Conservation (phyloP, 2,329 filamentous ascomycete genomes). For the Orbilia brochopaga region DNA sequence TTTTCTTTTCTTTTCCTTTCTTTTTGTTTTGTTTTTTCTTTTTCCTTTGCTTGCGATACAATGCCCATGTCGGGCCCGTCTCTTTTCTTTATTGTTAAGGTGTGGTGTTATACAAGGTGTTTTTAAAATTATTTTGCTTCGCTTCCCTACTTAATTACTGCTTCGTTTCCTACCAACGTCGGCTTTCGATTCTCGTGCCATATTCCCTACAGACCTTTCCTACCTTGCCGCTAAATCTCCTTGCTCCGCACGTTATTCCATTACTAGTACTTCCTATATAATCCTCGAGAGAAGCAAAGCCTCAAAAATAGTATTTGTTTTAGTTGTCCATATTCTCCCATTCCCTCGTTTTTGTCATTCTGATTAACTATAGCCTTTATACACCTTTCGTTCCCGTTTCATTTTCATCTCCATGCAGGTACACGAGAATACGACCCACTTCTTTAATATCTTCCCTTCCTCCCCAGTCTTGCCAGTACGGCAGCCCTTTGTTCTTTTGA, state of each 20-base stretch:
- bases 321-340: slow-evolving; percentile 9
- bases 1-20: slow-evolving; percentile 6
- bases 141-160: not conserved
- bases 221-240: not conserved
- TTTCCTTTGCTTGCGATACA: not conserved
- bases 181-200: not conserved
- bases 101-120: slow-evolving; percentile 36
- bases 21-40: not conserved
- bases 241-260: not conserved
- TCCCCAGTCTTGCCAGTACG: slow-evolving; percentile 1
- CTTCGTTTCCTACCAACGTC: slow-evolving; percentile 8
- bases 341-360: not conserved
- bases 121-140: slow-evolving; percentile 21
- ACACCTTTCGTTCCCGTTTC: slow-evolving; percentile 9
- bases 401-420: slow-evolving; percentile 24
- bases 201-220: not conserved
- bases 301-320: slow-evolving; percentile 2
- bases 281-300: slow-evolving; percentile 5
- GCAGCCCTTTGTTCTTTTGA: not conserved
- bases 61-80: slow-evolving; percentile 1
- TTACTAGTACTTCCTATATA: too few species aligned
- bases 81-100: slow-evolving; percentile 16
- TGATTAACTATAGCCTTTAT: not conserved
- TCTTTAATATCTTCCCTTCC: slow-evolving; percentile 12
- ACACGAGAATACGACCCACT: slow-evolving; percentile 27